Evolutionary conservation across 2,329 filamentous ascomycete species (phyloP).

Genomic region (Colletotrichum sojae): DNA sequence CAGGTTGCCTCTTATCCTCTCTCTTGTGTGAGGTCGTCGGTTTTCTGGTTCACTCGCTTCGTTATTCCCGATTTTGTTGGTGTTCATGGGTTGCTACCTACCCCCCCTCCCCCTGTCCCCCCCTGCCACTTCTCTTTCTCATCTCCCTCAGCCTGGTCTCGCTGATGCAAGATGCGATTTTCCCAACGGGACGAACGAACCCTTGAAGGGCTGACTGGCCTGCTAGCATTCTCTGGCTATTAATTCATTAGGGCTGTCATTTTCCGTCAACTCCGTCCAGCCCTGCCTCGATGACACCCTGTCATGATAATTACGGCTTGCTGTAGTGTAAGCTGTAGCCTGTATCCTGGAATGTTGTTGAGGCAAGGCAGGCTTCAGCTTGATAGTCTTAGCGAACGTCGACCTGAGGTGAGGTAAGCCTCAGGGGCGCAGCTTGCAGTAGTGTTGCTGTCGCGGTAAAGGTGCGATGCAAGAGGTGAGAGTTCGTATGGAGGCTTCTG

Average conservation of each 20-base stretch:
- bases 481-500: neutral
- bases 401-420: conserved; percentile 9
- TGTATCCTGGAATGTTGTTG: neutral
- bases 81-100: neutral
- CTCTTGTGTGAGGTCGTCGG: neutral
- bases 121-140: neutral
- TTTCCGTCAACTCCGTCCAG: no score
- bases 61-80: conserved; percentile 15
- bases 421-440: conserved; percentile 19
- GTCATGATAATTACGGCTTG: neutral
- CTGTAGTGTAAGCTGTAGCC: neutral
- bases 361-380: conserved; percentile 6
- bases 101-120: neutral
- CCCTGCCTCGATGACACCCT: no score
- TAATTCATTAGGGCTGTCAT: no score
- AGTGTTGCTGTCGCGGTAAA: neutral
- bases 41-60: conserved; percentile 28
- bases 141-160: neutral
- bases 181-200: no score
- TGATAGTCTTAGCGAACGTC: neutral
- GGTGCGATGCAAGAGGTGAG: neutral
- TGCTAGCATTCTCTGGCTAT: no score
- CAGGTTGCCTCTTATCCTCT: neutral
- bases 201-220: no score
- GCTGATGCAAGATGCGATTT: conserved; percentile 24